Base-by-base conservation (phyloP, 2,329 filamentous ascomycete genomes). In the Fusarium tjaetaba region DNA sequence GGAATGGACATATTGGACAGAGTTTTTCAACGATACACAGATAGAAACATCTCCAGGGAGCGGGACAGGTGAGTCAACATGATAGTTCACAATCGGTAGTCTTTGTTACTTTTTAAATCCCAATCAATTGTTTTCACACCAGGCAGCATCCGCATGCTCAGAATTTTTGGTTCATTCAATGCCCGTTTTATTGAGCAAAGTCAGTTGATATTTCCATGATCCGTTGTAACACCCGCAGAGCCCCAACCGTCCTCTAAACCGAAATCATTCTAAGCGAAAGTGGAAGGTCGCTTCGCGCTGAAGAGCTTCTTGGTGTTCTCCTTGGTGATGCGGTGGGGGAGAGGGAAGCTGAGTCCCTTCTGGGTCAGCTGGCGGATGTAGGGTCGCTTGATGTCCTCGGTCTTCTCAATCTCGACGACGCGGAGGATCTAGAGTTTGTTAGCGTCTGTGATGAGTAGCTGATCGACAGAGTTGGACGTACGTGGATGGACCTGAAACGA, bases 291-390 rank as follows among this genome's bases (percentile, higher is more conserved):
- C 88, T 91, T 94, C 84, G 94, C 91, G 85, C 93, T 91, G 90
- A 97, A 99, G 85, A 98, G 84, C 91, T 97, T 97, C 90, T 93
- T 93, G 89, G 88, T 91, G 85, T 86, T 87, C 86, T 90, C 89
- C 88, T 95, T 95, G 88, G 92, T 89, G 83, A 95, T 88, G 83
- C 97, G 96, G 91, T 99, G 96, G 85, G 96, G 96, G 80, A 99
- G 94, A 85, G 96, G 96, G 94, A 99, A 99, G 87, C 93, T 94
- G 86, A 99, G 94, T 87, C 91, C 85, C 93, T 98, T 98, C 87
- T 90, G 88, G 85, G 97, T 88, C 86, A 99, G 94, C 89, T 99
- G 96, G 91, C 95, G 97, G 90, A 99, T 97, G 92, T 99, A 99
- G 79, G 96, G 96, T 86, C 96, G 94, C 90, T 96, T 96, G 89